Evolutionary conservation across 345 rosid species (phyloP).

Genomic region (Erucastrum elatum): DNA sequence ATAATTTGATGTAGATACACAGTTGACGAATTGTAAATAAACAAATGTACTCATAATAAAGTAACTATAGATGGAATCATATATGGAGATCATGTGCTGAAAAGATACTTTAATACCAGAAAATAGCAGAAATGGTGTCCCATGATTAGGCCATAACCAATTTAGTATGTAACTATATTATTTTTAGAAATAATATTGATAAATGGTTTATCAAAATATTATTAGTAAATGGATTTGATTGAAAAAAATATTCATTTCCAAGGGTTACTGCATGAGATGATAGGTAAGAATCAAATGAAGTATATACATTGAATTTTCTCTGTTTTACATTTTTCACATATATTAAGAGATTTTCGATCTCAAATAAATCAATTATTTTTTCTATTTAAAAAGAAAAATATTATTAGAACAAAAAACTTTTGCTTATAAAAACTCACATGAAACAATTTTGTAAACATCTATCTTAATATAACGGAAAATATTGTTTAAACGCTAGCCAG

Average conservation of each 20-base stretch:
- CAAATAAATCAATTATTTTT: neutral
- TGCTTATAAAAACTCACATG: neutral
- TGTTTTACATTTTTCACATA: neutral
- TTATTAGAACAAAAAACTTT: no score
- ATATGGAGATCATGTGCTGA: conserved; percentile 6
- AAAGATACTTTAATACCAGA: neutral
- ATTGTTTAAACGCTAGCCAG: neutral
- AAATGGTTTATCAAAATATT: neutral
- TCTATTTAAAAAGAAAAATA: no score
- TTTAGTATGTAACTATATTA: neutral
- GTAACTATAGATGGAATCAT: neutral
- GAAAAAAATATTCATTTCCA: neutral
- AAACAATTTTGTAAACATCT: neutral
- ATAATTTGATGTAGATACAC: neutral
- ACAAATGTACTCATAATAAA: neutral
- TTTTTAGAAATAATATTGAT: neutral
- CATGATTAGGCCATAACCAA: neutral
- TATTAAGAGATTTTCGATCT: neutral
- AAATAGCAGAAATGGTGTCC: conserved; percentile 1
- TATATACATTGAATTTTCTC: neutral
- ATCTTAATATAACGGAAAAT: neutral
- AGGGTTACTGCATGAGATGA: neutral
- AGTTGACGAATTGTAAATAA: neutral
- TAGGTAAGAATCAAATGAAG: neutral
- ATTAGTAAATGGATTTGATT: neutral